phyloP scores from a whole-genome alignment of 768 basidiomycete genomes.

The Calocybe gangraenosa region DNA sequence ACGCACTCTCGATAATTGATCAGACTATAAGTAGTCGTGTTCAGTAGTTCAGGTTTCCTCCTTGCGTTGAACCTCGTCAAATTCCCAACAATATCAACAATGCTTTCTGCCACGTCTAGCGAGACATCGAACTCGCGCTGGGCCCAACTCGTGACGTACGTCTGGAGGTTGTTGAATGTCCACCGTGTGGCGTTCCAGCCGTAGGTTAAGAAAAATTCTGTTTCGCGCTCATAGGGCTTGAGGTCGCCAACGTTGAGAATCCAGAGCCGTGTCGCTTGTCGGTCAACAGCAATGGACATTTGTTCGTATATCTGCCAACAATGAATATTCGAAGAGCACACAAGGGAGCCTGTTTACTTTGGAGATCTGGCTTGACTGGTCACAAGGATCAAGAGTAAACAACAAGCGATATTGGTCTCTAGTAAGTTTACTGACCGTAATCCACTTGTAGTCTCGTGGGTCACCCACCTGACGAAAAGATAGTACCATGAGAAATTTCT shows the following conservation, averaged over 20 bases:
- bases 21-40: constrained; percentile 57
- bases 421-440: constrained; percentile 36
- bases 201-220: constrained; percentile 62
- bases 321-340: background rate
- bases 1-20: constrained; percentile 67
- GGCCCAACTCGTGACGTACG: constrained; percentile 56
- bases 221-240: constrained; percentile 70
- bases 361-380: constrained; percentile 49
- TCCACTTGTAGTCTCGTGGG: constrained; percentile 71
- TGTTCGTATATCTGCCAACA: constrained; percentile 53
- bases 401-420: background rate
- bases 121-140: constrained; percentile 58
- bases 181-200: constrained; percentile 60
- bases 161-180: constrained; percentile 47
- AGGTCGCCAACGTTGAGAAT: constrained; percentile 75
- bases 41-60: constrained; percentile 64
- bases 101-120: constrained; percentile 30
- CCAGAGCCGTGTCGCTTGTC: constrained; percentile 59
- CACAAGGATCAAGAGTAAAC: background rate
- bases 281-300: constrained; percentile 60
- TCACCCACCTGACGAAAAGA: constrained; percentile 48
- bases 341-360: constrained; percentile 28
- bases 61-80: constrained; percentile 53
- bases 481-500: background rate
- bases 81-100: constrained; percentile 52